phyloP scores from a whole-genome alignment of 1,284 basidiomycete genomes.

The Tilletia walkeri region DNA sequence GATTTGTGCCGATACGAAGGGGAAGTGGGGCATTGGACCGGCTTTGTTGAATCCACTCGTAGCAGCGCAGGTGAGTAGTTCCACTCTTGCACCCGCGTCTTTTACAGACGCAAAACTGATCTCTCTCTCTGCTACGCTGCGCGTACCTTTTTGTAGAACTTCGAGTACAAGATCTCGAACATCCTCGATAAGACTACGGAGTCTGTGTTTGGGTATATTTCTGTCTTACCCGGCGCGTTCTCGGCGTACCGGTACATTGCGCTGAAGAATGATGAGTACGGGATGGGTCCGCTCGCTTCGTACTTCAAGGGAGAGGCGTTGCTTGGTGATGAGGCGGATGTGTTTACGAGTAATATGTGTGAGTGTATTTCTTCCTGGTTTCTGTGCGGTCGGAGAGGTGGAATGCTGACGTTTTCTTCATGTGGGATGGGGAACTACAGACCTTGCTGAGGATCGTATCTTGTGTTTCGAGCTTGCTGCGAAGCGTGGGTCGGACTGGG shows the following conservation, averaged over 20 bases:
- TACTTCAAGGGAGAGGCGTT: slow-evolving; percentile 97
- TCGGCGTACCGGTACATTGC: slow-evolving; percentile 73
- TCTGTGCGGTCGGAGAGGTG: background rate
- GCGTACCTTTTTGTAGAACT: slow-evolving; percentile 74
- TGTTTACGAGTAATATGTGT: slow-evolving; percentile 75
- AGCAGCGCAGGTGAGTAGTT: slow-evolving; percentile 32
- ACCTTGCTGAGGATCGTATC: slow-evolving; percentile 69
- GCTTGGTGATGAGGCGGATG: slow-evolving; percentile 84
- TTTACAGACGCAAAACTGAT: background rate
- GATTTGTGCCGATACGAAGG: slow-evolving; percentile 52
- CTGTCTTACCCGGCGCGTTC: slow-evolving; percentile 44
- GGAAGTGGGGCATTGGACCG: slow-evolving; percentile 62
- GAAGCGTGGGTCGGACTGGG: slow-evolving; percentile 83
- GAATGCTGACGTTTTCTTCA: background rate
- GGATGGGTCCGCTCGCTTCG: slow-evolving; percentile 81
- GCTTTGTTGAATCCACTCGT: slow-evolving; percentile 90
- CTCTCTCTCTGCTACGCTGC: background rate
- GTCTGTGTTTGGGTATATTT: slow-evolving; percentile 53
- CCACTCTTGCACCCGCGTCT: background rate
- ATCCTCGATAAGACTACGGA: slow-evolving; percentile 54
- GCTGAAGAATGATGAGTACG: slow-evolving; percentile 79
- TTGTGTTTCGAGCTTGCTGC: slow-evolving; percentile 91
- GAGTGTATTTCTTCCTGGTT: slow-evolving; percentile 57
- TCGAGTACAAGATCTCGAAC: slow-evolving; percentile 74
- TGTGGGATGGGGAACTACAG: background rate